Evolutionary conservation across 2,329 filamentous ascomycete species (phyloP).

Genomic region (Alternaria tenuissima): DNA sequence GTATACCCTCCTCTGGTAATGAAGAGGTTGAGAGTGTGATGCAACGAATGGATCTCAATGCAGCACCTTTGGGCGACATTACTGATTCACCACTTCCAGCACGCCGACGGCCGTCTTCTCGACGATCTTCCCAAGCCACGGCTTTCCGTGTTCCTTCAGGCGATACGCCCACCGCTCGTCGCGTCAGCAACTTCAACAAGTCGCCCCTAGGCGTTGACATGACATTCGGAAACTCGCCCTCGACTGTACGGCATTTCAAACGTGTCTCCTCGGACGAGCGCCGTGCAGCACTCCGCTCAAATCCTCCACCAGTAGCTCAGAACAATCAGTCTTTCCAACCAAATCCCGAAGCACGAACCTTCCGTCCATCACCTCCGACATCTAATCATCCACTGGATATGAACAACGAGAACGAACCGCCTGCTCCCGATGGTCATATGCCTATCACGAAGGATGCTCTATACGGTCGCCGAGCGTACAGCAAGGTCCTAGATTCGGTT

Average conservation of each 20-base stretch:
- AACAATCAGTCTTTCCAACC: constrained; percentile 41
- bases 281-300: constrained; percentile 42
- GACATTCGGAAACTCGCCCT: constrained; percentile 92
- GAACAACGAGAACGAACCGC: constrained; percentile 70
- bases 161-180: constrained; percentile 54
- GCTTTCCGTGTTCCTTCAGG: constrained; percentile 47
- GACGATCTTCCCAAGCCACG: constrained; percentile 51
- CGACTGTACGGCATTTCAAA: constrained; percentile 90
- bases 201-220: constrained; percentile 87
- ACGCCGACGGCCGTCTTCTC: constrained; percentile 40
- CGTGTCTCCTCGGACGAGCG: constrained; percentile 75
- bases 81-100: constrained; percentile 48
- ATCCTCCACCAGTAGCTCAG: constrained; percentile 30
- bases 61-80: constrained; percentile 52
- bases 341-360: constrained; percentile 49
- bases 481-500: constrained; percentile 80
- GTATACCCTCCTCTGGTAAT: constrained; percentile 53
- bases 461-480: constrained; percentile 81
- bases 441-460: constrained; percentile 75
- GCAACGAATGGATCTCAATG: constrained; percentile 56
- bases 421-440: constrained; percentile 61
- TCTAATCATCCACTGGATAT: constrained; percentile 40
- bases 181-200: constrained; percentile 60
- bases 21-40: constrained; percentile 47
- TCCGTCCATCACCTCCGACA: constrained; percentile 47